Conservation (phyloP, 1,139 yeast genomes). For the Geotrichum bryndzae region DNA sequence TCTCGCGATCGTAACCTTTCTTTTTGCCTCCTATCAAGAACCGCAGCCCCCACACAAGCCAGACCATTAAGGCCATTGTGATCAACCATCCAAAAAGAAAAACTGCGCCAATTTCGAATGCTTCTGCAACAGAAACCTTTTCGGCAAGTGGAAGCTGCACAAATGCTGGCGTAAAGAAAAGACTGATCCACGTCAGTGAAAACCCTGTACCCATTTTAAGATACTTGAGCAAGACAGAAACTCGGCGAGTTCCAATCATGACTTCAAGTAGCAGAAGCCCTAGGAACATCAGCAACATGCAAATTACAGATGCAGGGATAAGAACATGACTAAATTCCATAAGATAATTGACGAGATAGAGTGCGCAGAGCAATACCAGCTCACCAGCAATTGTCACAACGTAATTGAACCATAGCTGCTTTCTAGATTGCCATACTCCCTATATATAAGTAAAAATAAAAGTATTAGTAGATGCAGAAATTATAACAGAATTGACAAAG, state of each 20-base stretch:
- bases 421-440: constrained; percentile 13
- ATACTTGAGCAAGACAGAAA: constrained; percentile 41
- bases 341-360: constrained; percentile 60
- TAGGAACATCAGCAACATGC: constrained; percentile 60
- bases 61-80: constrained; percentile 47
- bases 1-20: constrained; percentile 21
- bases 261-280: constrained; percentile 40
- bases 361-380: constrained; percentile 36
- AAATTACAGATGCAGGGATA: constrained; percentile 71
- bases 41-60: constrained; percentile 42
- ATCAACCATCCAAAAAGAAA: constrained; percentile 58
- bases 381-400: constrained; percentile 11
- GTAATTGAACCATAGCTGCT: constrained; percentile 10
- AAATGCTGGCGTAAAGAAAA: constrained; percentile 73
- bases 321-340: constrained; percentile 48
- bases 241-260: constrained; percentile 37
- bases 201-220: constrained; percentile 65
- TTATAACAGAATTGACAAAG: not conserved
- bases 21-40: constrained; percentile 33
- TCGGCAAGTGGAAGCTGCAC: constrained; percentile 63
- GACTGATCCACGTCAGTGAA: constrained; percentile 68
- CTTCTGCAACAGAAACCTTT: constrained; percentile 59
- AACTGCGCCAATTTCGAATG: constrained; percentile 67
- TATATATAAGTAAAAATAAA: not conserved
- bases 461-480: not conserved